Conservation (phyloP, 768 basidiomycete species). For the Trichaptum fuscoviolaceum region DNA sequence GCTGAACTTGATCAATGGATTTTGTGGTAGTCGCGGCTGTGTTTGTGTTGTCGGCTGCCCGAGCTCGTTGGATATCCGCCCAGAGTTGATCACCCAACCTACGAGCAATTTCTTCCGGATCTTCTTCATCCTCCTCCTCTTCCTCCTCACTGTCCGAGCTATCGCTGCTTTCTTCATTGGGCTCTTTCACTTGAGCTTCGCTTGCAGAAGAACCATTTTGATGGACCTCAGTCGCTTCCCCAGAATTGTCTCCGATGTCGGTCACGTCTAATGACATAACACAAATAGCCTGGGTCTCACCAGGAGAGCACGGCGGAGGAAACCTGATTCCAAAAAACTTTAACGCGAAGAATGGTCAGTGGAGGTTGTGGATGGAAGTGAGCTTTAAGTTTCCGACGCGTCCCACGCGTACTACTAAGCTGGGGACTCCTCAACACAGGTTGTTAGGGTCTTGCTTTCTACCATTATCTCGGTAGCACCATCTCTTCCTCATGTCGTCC, state of each 20-base stretch:
- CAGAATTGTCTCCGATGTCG: background rate
- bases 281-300: too few relatives aligned
- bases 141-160: slow-evolving; percentile 34
- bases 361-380: too few relatives aligned
- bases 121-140: slow-evolving; percentile 56
- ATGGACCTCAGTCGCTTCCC: background rate
- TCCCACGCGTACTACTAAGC: too few relatives aligned
- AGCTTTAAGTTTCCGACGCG: too few relatives aligned
- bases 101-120: slow-evolving; percentile 70
- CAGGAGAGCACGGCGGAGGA: background rate
- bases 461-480: background rate
- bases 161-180: slow-evolving; percentile 2
- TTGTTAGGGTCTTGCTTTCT: background rate
- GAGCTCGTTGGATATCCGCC: slow-evolving; percentile 69
- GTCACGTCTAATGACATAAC: background rate
- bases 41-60: slow-evolving; percentile 31
- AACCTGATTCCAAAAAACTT: too few relatives aligned
- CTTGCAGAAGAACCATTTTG: background rate
- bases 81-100: slow-evolving; percentile 71
- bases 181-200: slow-evolving; percentile 8
- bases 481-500: background rate
- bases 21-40: slow-evolving; percentile 22
- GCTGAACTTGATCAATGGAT: slow-evolving; percentile 2
- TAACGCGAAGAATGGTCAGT: too few relatives aligned
- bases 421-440: too few relatives aligned